Percentiles rank a stretch among this genome's conserved stretches.
Evolutionary conservation across 2,329 filamentous ascomycete genomes (phyloP).

Genomic region (Fusarium avenaceum): DNA sequence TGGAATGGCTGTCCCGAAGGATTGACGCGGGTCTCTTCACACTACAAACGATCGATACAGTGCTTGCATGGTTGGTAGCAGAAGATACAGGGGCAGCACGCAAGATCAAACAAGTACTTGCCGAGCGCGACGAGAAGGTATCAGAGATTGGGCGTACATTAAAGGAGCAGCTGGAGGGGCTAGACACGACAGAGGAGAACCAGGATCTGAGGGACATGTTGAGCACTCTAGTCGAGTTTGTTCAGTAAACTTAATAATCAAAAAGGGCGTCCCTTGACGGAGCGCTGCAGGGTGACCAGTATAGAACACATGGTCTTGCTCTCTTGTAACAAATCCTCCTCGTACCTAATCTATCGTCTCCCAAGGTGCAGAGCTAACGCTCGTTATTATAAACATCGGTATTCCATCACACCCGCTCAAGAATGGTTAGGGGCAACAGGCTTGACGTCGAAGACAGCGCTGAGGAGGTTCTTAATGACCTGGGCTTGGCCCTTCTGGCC

Average conservation of each 20-base stretch:
- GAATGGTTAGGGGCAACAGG: conserved; percentile 67
- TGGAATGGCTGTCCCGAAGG: conserved; percentile 80
- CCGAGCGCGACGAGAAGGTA: conserved; percentile 76
- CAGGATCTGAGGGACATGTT: conserved; percentile 71
- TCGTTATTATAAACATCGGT: conserved; percentile 30
- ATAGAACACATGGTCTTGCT: conserved; percentile 38
- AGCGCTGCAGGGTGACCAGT: conserved; percentile 29
- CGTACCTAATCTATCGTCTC: conserved; percentile 22
- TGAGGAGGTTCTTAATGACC: conserved; percentile 86
- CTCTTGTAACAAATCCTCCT: conserved; percentile 33
- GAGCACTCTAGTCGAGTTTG: conserved; percentile 64
- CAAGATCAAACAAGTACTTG: conserved; percentile 74
- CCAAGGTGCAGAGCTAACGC: conserved; percentile 26
- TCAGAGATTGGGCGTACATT: conserved; percentile 75
- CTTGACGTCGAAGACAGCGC: conserved; percentile 87
- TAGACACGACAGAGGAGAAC: conserved; percentile 70
- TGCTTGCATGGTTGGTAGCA: conserved; percentile 90
- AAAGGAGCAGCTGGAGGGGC: conserved; percentile 67
- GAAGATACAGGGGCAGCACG: conserved; percentile 83
- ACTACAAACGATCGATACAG: conserved; percentile 85
- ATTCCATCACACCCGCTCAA: conserved; percentile 34
- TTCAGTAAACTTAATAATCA: conserved; percentile 54
- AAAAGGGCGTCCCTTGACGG: conserved; percentile 26
- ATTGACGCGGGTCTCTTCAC: conserved; percentile 88
- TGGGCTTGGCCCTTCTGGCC: conserved; percentile 83